phyloP scores from a whole-genome alignment of 1,284 basidiomycete genomes.

The Cryptococcus depauperatus region DNA sequence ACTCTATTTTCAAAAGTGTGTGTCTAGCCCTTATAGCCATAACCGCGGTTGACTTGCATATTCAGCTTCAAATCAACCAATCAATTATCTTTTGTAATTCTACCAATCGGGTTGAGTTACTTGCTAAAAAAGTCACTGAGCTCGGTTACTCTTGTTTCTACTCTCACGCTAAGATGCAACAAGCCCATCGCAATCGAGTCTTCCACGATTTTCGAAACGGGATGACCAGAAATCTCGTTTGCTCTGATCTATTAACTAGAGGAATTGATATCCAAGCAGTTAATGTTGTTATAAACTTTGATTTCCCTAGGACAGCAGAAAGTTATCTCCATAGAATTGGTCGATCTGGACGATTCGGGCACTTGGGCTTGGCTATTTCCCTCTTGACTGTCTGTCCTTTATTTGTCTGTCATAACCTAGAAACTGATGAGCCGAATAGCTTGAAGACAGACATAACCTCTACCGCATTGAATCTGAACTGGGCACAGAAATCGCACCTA shows the following conservation, averaged over 20 bases:
- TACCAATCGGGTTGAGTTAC: constrained; percentile 95
- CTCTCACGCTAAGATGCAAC: constrained; percentile 99
- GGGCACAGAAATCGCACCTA: constrained; percentile 94
- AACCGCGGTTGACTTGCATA: constrained; percentile 3
- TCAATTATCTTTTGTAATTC: constrained; percentile 99
- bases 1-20: constrained; percentile 36
- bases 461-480: constrained; percentile 98
- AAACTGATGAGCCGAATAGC: constrained; percentile 44
- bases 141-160: constrained; percentile 99
- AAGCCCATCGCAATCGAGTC: constrained; percentile 95
- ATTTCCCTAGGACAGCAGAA: constrained; percentile 97
- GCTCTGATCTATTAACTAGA: constrained; percentile 89
- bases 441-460: constrained; percentile 94
- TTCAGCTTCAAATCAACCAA: constrained; percentile 97
- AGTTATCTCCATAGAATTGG: constrained; percentile 87
- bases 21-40: background rate
- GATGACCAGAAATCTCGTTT: constrained; percentile 95
- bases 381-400: constrained; percentile 57
- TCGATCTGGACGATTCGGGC: constrained; percentile 93
- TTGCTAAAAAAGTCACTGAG: constrained; percentile 98
- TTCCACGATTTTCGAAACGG: constrained; percentile 99
- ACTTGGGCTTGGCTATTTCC: constrained; percentile 94
- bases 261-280: constrained; percentile 99
- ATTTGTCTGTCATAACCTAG: background rate
- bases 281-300: constrained; percentile 99